A percentile compares a stretch with the other conserved stretches of the same genome.
These are phyloP conservation scores for Trichosporon asahii DNA, from an alignment of 1,284 basidiomycete species.

Conservation along the genomic window DNA sequence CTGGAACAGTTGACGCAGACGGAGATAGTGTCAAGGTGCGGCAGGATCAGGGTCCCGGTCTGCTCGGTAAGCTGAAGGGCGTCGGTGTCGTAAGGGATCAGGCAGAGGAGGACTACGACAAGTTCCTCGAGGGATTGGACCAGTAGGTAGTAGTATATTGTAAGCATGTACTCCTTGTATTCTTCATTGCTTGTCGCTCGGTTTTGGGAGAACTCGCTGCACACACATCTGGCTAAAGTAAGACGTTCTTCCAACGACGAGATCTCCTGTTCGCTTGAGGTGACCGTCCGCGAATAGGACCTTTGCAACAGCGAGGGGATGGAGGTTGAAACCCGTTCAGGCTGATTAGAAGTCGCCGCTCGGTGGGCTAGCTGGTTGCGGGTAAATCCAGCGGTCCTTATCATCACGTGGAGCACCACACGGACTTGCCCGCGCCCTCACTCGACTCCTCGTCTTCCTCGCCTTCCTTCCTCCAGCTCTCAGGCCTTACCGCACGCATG, in stretches of 20 bases:
- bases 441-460: neutral
- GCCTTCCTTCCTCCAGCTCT: neutral
- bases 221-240: neutral
- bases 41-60: constrained; percentile 30
- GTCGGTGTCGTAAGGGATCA: constrained; percentile 7
- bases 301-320: neutral
- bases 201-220: neutral
- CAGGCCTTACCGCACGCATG: neutral
- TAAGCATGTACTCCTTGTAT: constrained; percentile 4
- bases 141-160: constrained; percentile 4
- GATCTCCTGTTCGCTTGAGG: too few species aligned
- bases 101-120: constrained; percentile 24
- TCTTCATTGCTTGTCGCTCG: neutral
- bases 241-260: neutral
- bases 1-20: constrained; percentile 41
- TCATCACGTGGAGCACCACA: constrained; percentile 10
- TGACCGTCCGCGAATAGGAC: too few species aligned
- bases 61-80: constrained; percentile 33
- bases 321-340: neutral
- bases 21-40: constrained; percentile 49
- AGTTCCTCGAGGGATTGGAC: constrained; percentile 23
- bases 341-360: neutral
- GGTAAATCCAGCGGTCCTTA: neutral
- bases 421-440: neutral
- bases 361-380: neutral